Percentiles rank a stretch among this genome's conserved stretches.
Evolutionary conservation across 2,329 filamentous ascomycete genomes (phyloP).

Genomic region (Botrytis deweyae): DNA sequence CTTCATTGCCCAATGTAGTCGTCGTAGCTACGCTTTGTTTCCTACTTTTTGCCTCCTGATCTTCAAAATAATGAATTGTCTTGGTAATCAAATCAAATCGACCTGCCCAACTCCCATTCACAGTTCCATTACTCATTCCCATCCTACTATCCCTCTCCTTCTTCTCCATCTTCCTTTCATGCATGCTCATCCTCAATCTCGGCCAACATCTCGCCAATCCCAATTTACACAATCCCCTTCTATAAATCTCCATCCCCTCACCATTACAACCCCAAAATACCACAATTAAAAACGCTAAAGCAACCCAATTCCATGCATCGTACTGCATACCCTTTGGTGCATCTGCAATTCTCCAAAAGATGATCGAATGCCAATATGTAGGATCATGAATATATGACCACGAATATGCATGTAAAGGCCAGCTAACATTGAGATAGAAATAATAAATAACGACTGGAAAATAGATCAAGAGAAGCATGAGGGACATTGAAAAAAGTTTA

Average conservation of each 20-base stretch:
- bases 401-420: slow-evolving; percentile 44
- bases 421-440: slow-evolving; percentile 50
- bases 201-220: slow-evolving; percentile 34
- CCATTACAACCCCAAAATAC: slow-evolving; percentile 63
- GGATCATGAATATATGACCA: slow-evolving; percentile 54
- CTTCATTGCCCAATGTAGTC: background rate
- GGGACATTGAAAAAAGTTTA: slow-evolving; percentile 58
- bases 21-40: slow-evolving; percentile 15
- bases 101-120: slow-evolving; percentile 15
- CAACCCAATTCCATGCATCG: slow-evolving; percentile 59
- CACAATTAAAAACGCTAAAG: slow-evolving; percentile 55
- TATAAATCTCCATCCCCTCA: slow-evolving; percentile 58
- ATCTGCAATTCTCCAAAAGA: slow-evolving; percentile 44
- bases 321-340: slow-evolving; percentile 45
- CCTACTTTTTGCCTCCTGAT: slow-evolving; percentile 20
- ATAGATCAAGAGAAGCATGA: slow-evolving; percentile 49
- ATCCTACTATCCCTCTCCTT: slow-evolving; percentile 14
- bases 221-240: slow-evolving; percentile 25
- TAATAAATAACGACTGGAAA: slow-evolving; percentile 54
- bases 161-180: slow-evolving; percentile 12
- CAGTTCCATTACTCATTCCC: background rate
- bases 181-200: slow-evolving; percentile 24
- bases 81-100: slow-evolving; percentile 33
- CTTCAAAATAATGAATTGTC: slow-evolving; percentile 32
- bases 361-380: slow-evolving; percentile 49